Evolutionary conservation across 805 yeast genomes (phyloP), one percentile per base, ranked within the genome.

Genomic region (Wickerhamiella nectarea): DNA sequence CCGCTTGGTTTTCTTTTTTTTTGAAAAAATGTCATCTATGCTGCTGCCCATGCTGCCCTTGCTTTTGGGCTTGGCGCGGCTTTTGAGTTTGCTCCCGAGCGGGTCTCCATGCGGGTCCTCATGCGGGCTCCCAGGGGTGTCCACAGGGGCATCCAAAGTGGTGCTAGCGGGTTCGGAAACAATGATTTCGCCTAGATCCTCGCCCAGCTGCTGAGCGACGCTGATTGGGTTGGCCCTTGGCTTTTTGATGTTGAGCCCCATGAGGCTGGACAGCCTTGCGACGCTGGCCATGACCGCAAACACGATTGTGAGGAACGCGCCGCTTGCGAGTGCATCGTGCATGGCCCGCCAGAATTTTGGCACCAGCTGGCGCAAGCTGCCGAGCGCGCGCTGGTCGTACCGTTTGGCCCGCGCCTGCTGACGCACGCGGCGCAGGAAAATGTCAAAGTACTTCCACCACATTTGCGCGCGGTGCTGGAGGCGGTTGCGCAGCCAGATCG

Each of bases 371-470:
- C 63, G 49, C 36, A 70, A 48, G 56, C 66, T 64, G 37, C 47
- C 36, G 11, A 52, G 53, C 6, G 48, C 21, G 11, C 14, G 33
- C 7, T 38, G 38, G 15, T 50, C 50, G 18, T 46, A 40, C 15
- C 26, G 26, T 5, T 26, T 17, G 12, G 33, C 12, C 14, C 40
- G 44, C 21, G 52, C 44, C 25, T 56, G 29, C 37, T 58, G 55
- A 3, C 43, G 15, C 12, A 52, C 44, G 19, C 55, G 64, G 34
- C 94, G 68, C 51, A 80, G 81, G 21, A 84, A 53, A 8, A 77
- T 69, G 48, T 75, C 70, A 34, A 86, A 62, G 47, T 73, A 69
- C 47, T 65, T 70, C 89, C 94, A 86, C 95, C 95, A 86, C 7
- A 56, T 54, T 24, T 83, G 71, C 6, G 69, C 70, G 3, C 77